These are phyloP conservation scores for Rhamnella rubrinervis DNA, from an alignment of 331 rosid genomes.

Conservation along the genomic window DNA sequence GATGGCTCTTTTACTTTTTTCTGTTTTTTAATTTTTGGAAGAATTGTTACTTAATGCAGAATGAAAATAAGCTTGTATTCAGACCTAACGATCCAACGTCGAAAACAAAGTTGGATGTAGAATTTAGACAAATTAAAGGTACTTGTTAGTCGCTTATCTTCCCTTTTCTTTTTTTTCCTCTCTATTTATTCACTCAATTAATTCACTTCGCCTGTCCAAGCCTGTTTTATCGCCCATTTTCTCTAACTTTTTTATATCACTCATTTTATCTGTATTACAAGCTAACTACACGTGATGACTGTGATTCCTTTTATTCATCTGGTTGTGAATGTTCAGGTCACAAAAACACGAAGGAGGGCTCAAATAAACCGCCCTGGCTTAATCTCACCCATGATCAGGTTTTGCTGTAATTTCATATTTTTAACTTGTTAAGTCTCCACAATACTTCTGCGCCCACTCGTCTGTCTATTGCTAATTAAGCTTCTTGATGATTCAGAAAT, in stretches of 20 bases:
- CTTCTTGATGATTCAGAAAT: background rate
- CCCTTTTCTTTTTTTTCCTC: background rate
- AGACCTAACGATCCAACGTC: slow-evolving; percentile 76
- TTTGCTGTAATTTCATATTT: slow-evolving; percentile 16
- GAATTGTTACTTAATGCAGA: slow-evolving; percentile 39
- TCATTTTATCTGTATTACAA: background rate
- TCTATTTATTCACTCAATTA: background rate
- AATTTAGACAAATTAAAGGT: slow-evolving; percentile 57
- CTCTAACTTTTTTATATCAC: background rate
- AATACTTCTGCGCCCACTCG: background rate
- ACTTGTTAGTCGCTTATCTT: slow-evolving; percentile 11
- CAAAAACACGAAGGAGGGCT: slow-evolving; percentile 82
- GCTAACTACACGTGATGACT: background rate
- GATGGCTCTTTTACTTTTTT: background rate
- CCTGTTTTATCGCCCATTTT: too few relatives aligned
- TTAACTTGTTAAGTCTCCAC: slow-evolving; percentile 1
- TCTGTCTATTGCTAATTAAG: background rate
- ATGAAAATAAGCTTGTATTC: slow-evolving; percentile 51
- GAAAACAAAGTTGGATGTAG: slow-evolving; percentile 57
- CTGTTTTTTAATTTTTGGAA: background rate
- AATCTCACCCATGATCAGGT: slow-evolving; percentile 75
- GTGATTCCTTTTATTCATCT: background rate
- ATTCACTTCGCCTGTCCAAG: too few relatives aligned
- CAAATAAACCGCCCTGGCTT: slow-evolving; percentile 87
- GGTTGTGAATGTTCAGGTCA: slow-evolving; percentile 48